phyloP scores from a whole-genome alignment of 2,329 filamentous ascomycete genomes.

The Aureobasidium sp. region DNA sequence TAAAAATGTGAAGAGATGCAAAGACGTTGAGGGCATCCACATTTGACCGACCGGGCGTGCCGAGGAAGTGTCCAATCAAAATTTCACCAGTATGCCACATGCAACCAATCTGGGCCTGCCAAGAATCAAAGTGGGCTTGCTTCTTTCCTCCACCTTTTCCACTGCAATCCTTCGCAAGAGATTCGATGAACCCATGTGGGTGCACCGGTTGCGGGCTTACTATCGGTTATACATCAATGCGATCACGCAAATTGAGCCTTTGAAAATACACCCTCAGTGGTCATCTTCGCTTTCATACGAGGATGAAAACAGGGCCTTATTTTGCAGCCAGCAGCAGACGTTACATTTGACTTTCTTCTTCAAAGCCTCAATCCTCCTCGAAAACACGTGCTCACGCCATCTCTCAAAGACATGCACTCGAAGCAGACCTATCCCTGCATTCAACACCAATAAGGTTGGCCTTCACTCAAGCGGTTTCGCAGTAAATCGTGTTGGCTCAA shows the following conservation, averaged over 20 bases:
- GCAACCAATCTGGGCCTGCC: too few relatives aligned
- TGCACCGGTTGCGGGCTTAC: not conserved
- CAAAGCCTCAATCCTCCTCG: slow-evolving; percentile 1
- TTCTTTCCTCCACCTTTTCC: not conserved
- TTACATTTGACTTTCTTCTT: slow-evolving; percentile 3
- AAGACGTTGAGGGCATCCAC: too few relatives aligned
- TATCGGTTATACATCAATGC: not conserved
- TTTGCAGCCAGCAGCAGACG: not conserved
- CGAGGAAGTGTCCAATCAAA: not conserved
- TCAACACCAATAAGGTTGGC: not conserved
- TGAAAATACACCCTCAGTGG: too few relatives aligned
- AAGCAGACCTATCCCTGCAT: not conserved
- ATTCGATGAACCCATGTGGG: slow-evolving; percentile 2
- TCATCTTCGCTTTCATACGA: not conserved
- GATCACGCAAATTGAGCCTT: too few relatives aligned
- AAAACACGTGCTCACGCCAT: slow-evolving; percentile 3
- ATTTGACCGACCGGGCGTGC: too few relatives aligned
- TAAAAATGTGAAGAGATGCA: too few relatives aligned
- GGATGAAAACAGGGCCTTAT: not conserved
- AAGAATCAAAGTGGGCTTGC: not conserved
- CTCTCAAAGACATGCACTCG: not conserved
- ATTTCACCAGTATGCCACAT: not conserved
- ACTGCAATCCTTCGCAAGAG: not conserved
- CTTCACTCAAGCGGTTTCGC: not conserved
- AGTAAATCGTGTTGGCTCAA: not conserved